These are phyloP conservation scores for Apocynum venetum DNA, from an alignment of 257 asterid genomes.

Conservation along the genomic window DNA sequence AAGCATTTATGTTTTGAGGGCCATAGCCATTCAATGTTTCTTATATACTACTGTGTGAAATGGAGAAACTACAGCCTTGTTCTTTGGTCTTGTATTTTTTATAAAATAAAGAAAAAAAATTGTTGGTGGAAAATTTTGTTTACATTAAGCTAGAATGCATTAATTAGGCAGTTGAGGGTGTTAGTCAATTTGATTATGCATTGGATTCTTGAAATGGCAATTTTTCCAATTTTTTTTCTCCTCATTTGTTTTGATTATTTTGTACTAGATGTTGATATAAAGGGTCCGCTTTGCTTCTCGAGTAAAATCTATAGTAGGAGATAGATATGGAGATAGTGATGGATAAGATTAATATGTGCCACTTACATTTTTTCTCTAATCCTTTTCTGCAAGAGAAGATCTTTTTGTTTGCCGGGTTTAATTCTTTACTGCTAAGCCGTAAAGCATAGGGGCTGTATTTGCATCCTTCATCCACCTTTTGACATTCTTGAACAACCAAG, in stretches of 20 bases:
- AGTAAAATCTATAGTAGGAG: not conserved
- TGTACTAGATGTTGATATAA: not conserved
- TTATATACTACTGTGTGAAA: conserved; percentile 26
- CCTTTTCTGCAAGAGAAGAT: not conserved
- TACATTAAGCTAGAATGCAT: conserved; percentile 13
- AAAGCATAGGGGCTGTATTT: not conserved
- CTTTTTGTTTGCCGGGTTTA: not conserved
- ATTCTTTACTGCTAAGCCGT: conserved; percentile 5
- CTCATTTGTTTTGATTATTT: not conserved
- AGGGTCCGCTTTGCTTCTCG: conserved; percentile 7
- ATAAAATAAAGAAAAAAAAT: not conserved
- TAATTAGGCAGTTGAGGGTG: conserved; percentile 24
- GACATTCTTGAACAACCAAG: too few relatives aligned
- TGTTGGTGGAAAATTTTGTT: conserved; percentile 7
- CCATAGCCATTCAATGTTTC: conserved; percentile 45
- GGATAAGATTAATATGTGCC: not conserved
- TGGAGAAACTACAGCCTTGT: conserved; percentile 4
- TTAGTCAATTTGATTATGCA: conserved; percentile 29
- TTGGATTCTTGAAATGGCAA: conserved; percentile 43
- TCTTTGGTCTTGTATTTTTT: not conserved
- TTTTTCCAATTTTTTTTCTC: not conserved
- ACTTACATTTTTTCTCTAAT: not conserved
- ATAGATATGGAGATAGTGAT: not conserved
- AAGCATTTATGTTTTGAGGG: conserved; percentile 53
- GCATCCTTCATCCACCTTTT: not conserved